phyloP scores from a whole-genome alignment of 345 rosid species.

The Atalantia buxifolia region DNA sequence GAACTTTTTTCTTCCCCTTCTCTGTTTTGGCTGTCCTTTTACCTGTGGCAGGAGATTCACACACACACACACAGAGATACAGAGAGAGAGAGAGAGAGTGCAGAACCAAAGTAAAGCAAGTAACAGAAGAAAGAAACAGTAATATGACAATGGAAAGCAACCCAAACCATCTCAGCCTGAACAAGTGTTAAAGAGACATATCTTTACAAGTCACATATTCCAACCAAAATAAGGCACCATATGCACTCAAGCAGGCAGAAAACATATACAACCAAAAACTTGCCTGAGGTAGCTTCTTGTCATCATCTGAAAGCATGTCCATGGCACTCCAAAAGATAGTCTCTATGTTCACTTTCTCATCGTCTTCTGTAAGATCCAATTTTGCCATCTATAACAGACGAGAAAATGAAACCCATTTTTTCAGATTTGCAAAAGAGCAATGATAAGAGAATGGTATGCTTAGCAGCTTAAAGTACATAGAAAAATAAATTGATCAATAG shows the following conservation, averaged over 20 bases:
- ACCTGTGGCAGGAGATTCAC: neutral
- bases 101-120: neutral
- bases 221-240: neutral
- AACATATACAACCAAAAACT: slow-evolving; percentile 22
- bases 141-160: neutral
- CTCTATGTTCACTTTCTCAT: slow-evolving; percentile 83
- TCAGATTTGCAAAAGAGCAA: neutral
- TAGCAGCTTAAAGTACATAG: neutral
- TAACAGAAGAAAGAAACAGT: neutral
- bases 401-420: neutral
- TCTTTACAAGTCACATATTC: neutral
- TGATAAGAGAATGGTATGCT: neutral
- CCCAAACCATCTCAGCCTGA: neutral
- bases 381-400: slow-evolving; percentile 68
- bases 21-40: neutral
- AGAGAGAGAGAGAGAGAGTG: neutral
- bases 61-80: too few species aligned
- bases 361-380: slow-evolving; percentile 87
- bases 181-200: neutral
- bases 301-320: slow-evolving; percentile 97
- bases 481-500: neutral
- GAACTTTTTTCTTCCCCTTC: neutral
- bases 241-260: neutral
- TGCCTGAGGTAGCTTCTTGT: slow-evolving; percentile 99
- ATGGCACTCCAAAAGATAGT: slow-evolving; percentile 93